Base-by-base conservation (phyloP, 2,329 filamentous ascomycete species). In the Epichloe amarillans region DNA sequence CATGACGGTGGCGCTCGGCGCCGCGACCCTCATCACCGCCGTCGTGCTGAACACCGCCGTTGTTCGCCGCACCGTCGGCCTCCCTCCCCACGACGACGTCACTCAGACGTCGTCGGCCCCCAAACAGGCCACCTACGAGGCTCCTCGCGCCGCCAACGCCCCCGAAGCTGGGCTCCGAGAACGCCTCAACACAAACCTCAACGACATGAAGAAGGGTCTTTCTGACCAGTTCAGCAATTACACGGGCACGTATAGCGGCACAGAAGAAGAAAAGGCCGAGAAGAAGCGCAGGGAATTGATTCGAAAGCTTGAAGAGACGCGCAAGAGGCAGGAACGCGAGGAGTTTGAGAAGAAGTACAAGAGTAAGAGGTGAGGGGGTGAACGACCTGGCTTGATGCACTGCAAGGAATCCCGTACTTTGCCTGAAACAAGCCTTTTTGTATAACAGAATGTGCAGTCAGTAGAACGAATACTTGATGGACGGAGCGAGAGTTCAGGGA, bases 1-100 rank as follows among this genome's bases (percentile, higher is more conserved):
- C 62, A 76, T 76, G 70, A 63, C 66, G 56, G 58, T 66, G 8
- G 68, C 74, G 56, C 59, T 73, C 53, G 58, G 65, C 54, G 58
- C 68, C 33, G 62, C 69, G 23, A 62, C 62, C 26, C 58, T 65
- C 46, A 58, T 72, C 58, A 67, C 69, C 38, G 56, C 62, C 38
- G 50, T 66, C 39, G 58, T 71, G 30, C 61, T 73, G 45, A 69
- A 65, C 60, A 66, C 66, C 41, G 50, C 60, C 50, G 33, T 58
- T 12, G 55, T 75, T 54, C 72, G 73, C 51, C 62, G 63, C 37
- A 54, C 60, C 51, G 55, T 68, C 33, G 63, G 61, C 37, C 64
- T 76, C 4, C 67, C 71, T 3, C 60, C 64, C 14, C 62, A 67
- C 12, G 53, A 67, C 12, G 53, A 67, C 12, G 53, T 58, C 12